Evolutionary conservation across 257 asterid genomes (phyloP).

Genomic region (Primulina tabacum): DNA sequence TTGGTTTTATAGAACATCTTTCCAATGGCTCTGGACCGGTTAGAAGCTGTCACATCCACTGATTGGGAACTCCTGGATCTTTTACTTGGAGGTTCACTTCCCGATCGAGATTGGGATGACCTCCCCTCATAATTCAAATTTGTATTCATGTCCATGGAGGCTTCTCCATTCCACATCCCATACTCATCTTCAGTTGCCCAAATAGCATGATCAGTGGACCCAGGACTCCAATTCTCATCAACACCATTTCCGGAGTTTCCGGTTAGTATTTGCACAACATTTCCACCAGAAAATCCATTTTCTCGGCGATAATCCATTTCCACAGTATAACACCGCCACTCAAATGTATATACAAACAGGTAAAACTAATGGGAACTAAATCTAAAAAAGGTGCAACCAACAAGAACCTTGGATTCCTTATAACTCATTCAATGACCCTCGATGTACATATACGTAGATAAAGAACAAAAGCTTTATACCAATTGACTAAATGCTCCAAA

Average conservation of each 20-base stretch:
- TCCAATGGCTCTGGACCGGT: constrained; percentile 62
- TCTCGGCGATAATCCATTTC: constrained; percentile 57
- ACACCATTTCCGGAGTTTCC: constrained; percentile 35
- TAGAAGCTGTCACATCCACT: constrained; percentile 40
- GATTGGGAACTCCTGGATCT: constrained; percentile 48
- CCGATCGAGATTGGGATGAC: constrained; percentile 40
- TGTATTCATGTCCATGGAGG: constrained; percentile 39
- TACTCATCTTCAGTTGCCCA: constrained; percentile 79
- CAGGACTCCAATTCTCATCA: constrained; percentile 55
- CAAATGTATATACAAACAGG: constrained; percentile 19
- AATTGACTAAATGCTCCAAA: constrained; percentile 6
- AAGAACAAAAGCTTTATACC: background rate
- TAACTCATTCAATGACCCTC: background rate
- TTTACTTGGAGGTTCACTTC: constrained; percentile 56
- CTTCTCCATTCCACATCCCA: constrained; percentile 53
- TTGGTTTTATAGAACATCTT: constrained; percentile 77
- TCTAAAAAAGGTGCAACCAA: background rate
- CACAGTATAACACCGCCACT: constrained; percentile 5
- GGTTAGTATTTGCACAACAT: constrained; percentile 54
- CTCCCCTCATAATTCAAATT: constrained; percentile 54
- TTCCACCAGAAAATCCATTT: constrained; percentile 38
- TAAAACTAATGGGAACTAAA: background rate
- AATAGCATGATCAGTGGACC: constrained; percentile 42
- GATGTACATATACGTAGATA: background rate
- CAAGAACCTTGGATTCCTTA: background rate